Conservation (phyloP, 1,284 basidiomycete genomes). For the Nidula niveotomentosa region DNA sequence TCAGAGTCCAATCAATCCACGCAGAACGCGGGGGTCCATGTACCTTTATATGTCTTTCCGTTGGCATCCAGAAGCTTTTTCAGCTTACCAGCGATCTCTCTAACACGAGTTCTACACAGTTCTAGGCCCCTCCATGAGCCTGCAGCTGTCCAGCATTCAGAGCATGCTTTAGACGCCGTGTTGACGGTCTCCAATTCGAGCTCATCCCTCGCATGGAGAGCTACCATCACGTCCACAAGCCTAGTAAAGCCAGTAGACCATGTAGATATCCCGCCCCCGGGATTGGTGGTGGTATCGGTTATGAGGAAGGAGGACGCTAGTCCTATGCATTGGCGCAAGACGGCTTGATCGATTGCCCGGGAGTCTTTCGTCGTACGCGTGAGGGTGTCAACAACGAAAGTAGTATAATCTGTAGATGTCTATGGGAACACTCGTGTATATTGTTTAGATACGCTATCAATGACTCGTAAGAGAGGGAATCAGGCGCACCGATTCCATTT, state of each 20-base stretch:
- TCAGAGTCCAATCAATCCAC: too few relatives aligned
- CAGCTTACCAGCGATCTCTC: conserved; percentile 58
- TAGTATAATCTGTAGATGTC: conserved; percentile 56
- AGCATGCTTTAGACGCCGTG: conserved; percentile 72
- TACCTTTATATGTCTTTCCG: conserved; percentile 58
- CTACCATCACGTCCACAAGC: conserved; percentile 69
- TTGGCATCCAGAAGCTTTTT: conserved; percentile 66
- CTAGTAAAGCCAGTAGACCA: conserved; percentile 69
- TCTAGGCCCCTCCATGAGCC: conserved; percentile 67
- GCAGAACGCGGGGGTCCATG: neutral
- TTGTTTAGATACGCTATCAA: too few relatives aligned
- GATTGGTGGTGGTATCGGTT: conserved; percentile 67
- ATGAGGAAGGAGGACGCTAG: conserved; percentile 75
- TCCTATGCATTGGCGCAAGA: conserved; percentile 61
- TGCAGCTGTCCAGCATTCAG: conserved; percentile 77
- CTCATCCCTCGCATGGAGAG: conserved; percentile 60
- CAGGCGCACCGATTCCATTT: too few relatives aligned
- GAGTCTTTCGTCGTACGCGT: conserved; percentile 37
- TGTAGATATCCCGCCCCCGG: conserved; percentile 49
- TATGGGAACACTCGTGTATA: conserved; percentile 8
- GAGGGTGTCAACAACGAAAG: conserved; percentile 56
- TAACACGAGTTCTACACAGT: conserved; percentile 57
- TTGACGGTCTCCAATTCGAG: conserved; percentile 73
- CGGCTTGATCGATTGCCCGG: conserved; percentile 54
- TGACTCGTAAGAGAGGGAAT: too few relatives aligned